Evolutionary conservation across 2,329 filamentous ascomycete genomes (phyloP), one percentile per base, ranked within the genome.

Genomic region (Aspergillus tanneri): DNA sequence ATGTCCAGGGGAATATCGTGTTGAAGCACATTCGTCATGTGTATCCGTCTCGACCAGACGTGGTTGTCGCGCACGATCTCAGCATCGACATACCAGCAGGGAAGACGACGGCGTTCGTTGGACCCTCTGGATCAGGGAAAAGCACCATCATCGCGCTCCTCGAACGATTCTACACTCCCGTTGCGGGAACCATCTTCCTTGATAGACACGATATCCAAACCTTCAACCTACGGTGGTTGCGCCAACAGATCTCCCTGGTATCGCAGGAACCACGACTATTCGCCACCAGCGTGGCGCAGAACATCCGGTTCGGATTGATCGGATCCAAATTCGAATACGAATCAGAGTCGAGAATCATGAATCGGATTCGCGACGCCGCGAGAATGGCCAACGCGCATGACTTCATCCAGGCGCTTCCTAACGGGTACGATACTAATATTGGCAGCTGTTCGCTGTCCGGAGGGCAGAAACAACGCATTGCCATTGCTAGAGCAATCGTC

Each of bases 241-340:
- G 67, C 77, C 56, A 64, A 82, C 23, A 71, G n/a, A 88, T 96
- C 60, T 83, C 88, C 0, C 77, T 96, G 3, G 90, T 96, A 46
- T 87, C 86, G 47, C 90, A 96, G 63, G 90, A 96, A 62, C 88
- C 90, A 1, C 85, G 86, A 0, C 77, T 96, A 0, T 95, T 96
- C 65, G 84, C 84, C 42, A 88, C 85, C 0, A 89, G 87, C 0
- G 92, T 96, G 56, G 89, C 79, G 63, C 80, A 87, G 43, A 95
- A 95, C 68, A 95, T 96, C 47, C 72, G 72, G 1, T 67, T 72
- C 23, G 77, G 77, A 1, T 62, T 79, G 0, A 64, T 73, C 18
- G 90, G 90, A 32, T 91, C 88, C 1, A 72, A 79, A 49, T 79
- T 81, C 51, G 87, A 91, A 65, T 54, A 79, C 41, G 80, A 78